Base-by-base conservation (phyloP, 768 basidiomycete species). In the Phlebiopsis flavidoalba region DNA sequence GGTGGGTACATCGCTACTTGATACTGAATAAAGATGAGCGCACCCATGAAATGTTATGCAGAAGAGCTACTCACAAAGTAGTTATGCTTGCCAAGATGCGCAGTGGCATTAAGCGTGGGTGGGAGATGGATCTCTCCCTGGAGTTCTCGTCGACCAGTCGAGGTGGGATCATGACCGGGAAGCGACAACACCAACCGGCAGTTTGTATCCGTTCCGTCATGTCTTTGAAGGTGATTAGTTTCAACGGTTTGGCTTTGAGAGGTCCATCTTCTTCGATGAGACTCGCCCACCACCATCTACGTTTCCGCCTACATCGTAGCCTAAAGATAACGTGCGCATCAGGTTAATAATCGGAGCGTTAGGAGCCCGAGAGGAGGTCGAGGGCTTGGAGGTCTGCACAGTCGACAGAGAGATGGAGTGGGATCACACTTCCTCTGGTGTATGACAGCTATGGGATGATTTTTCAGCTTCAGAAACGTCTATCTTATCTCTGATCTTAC, bases 351-450 rank as follows among this genome's bases (percentile, higher is more conserved):
- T 47, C 14, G 52, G 31, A 3, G 63, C 63, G 15, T 31, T 31
- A 14, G 54, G 51, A 21, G 49, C 17, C n/a, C 3, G 52, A 48
- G 2, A 64, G 24, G 19, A 59, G 45, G 33, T 61, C 45, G 37
- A 64, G 40, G 5, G 57, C 60, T 40, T 61, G 60, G 5, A 53
- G 47, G 45, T 64, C 63, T 8, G 40, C 3, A 31, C 60, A 40
- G 17, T 59, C 47, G 2, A 61, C 31, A 19, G 40, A 45, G 5
- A 64, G 35, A 26, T 35, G 48, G 0, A 60, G 36, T 4, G 63
- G 63, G 2, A 64, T 61, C 6, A 57, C 50, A 11, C 53, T 53
- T n/a, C 63, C 60, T 43, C 63, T 33, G 2, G 63, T 55, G 36
- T 64, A 64, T 15, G 51, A 48, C 7, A 64, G 37, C 63, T 64